Conservation (phyloP, 2,329 filamentous ascomycete genomes). For the Daldinia eschscholtzii region DNA sequence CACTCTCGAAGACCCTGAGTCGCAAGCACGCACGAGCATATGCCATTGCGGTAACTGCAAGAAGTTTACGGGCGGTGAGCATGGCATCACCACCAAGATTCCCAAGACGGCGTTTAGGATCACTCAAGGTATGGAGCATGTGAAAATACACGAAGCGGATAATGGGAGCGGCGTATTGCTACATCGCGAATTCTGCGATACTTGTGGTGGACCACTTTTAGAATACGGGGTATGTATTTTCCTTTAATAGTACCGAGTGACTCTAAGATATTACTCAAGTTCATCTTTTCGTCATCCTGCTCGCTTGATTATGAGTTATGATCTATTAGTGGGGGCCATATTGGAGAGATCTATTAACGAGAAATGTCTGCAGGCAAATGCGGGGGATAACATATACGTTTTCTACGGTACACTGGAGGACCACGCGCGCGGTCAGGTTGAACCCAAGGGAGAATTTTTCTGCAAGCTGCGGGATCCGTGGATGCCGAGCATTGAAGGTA, state of each 20-base stretch:
- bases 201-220: slow-evolving; percentile 64
- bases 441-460: slow-evolving; percentile 52
- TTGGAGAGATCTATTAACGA: not conserved
- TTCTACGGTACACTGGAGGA: slow-evolving; percentile 52
- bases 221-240: slow-evolving; percentile 62
- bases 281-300: not conserved
- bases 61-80: slow-evolving; percentile 65
- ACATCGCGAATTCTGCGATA: slow-evolving; percentile 65
- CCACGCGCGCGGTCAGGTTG: slow-evolving; percentile 47
- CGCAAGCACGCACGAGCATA: slow-evolving; percentile 62
- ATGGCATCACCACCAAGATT: slow-evolving; percentile 65
- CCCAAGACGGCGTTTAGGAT: slow-evolving; percentile 57
- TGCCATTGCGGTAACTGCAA: slow-evolving; percentile 68
- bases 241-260: not conserved
- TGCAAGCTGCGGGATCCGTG: slow-evolving; percentile 49
- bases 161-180: slow-evolving; percentile 62
- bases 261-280: not conserved
- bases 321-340: not conserved
- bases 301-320: not conserved
- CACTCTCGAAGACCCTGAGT: slow-evolving; percentile 56
- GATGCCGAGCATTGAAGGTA: slow-evolving; percentile 48
- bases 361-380: slow-evolving; percentile 40
- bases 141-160: slow-evolving; percentile 60
- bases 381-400: slow-evolving; percentile 49
- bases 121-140: not conserved